Evolutionary conservation across 2,329 filamentous ascomycete species (phyloP).

Genomic region (Colletotrichum sidae): DNA sequence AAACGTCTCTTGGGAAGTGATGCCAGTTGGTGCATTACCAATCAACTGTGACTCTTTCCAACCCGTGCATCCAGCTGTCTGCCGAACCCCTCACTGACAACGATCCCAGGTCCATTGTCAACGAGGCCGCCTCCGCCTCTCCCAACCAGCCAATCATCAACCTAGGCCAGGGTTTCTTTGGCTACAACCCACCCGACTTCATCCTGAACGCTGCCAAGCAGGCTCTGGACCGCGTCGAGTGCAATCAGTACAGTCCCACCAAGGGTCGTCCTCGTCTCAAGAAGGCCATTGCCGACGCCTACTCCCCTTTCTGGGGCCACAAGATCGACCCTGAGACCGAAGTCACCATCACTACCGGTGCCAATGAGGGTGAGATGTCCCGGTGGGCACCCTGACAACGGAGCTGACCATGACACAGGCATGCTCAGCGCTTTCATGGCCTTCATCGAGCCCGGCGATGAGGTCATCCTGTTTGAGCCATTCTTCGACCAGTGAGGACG

Average conservation of each 20-base stretch:
- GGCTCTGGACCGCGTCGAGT: constrained; percentile 90
- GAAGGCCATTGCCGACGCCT: constrained; percentile 93
- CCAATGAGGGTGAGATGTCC: constrained; percentile 73
- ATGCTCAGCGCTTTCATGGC: constrained; percentile 99
- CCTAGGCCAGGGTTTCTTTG: constrained; percentile 80
- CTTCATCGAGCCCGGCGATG: constrained; percentile 93
- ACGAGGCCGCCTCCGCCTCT: constrained; percentile 72
- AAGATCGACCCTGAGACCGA: constrained; percentile 89
- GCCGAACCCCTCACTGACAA: constrained; percentile 11
- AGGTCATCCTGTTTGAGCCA: constrained; percentile 97
- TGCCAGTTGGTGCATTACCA: neutral
- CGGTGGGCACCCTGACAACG: neutral
- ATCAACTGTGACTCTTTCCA: neutral
- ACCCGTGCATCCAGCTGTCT: neutral
- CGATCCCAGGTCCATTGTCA: constrained; percentile 69
- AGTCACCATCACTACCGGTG: constrained; percentile 92
- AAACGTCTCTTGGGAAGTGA: neutral
- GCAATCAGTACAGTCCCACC: constrained; percentile 98
- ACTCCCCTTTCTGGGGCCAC: constrained; percentile 88
- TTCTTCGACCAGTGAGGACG: constrained; percentile 89
- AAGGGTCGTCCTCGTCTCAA: constrained; percentile 91
- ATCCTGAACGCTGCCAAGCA: constrained; percentile 92
- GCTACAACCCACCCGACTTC: constrained; percentile 94
- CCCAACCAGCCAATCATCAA: constrained; percentile 74
- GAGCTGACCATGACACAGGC: constrained; percentile 53